phyloP scores from a whole-genome alignment of 257 asterid genomes.

The Thymus mandschuricus region DNA sequence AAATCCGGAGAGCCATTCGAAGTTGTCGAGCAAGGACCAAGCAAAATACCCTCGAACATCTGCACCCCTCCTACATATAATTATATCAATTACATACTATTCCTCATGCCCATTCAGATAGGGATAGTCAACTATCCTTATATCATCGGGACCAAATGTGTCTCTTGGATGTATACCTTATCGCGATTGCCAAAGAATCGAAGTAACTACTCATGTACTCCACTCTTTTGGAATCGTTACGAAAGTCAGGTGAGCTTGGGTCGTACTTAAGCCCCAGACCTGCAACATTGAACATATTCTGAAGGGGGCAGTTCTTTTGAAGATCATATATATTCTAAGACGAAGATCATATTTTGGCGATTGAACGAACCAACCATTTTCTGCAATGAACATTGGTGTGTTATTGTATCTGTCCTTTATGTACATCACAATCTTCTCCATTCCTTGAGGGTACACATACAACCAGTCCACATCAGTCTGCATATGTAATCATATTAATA shows the following conservation, averaged over 20 bases:
- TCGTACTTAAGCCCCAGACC: slow-evolving; percentile 43
- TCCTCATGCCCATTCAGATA: no score
- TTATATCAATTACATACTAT: no score
- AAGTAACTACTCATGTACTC: slow-evolving; percentile 49
- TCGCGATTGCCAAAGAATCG: slow-evolving; percentile 48
- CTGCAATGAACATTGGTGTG: slow-evolving; percentile 59
- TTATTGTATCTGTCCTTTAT: slow-evolving; percentile 60
- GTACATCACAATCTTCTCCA: slow-evolving; percentile 57
- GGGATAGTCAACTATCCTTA: no score
- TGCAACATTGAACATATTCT: slow-evolving; percentile 3
- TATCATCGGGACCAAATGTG: no score
- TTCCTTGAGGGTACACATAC: slow-evolving; percentile 55
- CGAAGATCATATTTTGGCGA: no score
- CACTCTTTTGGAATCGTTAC: slow-evolving; percentile 48
- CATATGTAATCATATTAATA: background rate
- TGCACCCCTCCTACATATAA: slow-evolving; percentile 68
- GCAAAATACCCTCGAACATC: slow-evolving; percentile 72
- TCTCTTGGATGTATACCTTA: slow-evolving; percentile 35
- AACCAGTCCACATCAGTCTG: slow-evolving; percentile 60
- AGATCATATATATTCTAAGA: no score
- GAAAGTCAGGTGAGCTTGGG: slow-evolving; percentile 30
- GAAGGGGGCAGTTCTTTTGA: background rate
- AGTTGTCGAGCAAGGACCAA: slow-evolving; percentile 76
- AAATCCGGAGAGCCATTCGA: slow-evolving; percentile 69
- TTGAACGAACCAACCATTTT: slow-evolving; percentile 48